Evolutionary conservation across 805 yeast species (phyloP), one percentile per base, ranked within the genome.

Genomic region (Zygoascus tannicola): DNA sequence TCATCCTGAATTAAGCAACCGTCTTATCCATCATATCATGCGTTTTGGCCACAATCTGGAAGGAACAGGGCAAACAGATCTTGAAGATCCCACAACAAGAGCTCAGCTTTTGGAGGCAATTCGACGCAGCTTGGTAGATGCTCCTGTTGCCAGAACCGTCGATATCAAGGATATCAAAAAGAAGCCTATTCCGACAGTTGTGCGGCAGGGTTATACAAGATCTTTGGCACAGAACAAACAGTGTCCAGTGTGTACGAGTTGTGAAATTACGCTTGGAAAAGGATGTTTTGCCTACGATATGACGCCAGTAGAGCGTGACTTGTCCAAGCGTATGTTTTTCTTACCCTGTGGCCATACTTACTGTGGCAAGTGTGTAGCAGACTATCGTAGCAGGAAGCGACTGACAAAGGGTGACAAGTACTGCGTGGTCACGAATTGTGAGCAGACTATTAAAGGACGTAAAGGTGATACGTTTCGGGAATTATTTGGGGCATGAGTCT

Each of bases 331-430:
- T 47, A 73, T 81, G 2, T 86, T 80, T 55, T 70, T 72, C 16
- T 73, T 84, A 0, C 62, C 65, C 33, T 86, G 96, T 66, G 95
- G 95, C 0, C 96, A 86, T 64, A 73, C 79, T 0, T 86, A 76
- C 58, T 86, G 96, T 61, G 96, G 95, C 1, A 63, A 90, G 35
- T 86, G 96, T 63, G 82, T 81, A 19, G 75, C 75, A 50, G 73
- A 78, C 52, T 76, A 81, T n/a, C 41, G 44, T 20, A 60, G 62
- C 12, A 62, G 65, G 70, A 70, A 68, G 47, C 23, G 49, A 35
- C 41, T 26, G 58, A 62, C 44, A 53, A 46, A 14, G 40, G 52
- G 42, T 40, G 44, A 48, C 20, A 35, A 41, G 35, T 34, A 26
- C 20, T 53, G 55, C 35, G 46, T 32, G 14, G 55, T 40, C 18